These are phyloP conservation scores for Panicum hallii DNA, from an alignment of 202 grass and related monocot genomes.

Conservation along the genomic window DNA sequence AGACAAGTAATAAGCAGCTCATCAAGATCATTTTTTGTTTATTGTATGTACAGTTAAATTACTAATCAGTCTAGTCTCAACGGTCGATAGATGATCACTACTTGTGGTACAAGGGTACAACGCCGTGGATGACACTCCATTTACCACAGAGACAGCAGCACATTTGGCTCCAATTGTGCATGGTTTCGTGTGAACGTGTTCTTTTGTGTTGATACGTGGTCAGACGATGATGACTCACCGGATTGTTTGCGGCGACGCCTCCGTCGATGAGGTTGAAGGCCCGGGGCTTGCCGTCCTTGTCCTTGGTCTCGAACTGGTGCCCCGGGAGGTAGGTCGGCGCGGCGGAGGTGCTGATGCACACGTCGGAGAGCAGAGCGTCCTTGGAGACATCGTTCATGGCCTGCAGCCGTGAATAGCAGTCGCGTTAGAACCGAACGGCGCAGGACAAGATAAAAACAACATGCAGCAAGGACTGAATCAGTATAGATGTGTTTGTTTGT, in stretches of 20 bases:
- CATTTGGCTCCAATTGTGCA: too few relatives aligned
- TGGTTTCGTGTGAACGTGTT: not conserved
- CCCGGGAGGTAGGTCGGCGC: constrained; percentile 71
- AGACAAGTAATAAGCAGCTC: too few relatives aligned
- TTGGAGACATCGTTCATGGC: constrained; percentile 36
- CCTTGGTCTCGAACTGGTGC: constrained; percentile 53
- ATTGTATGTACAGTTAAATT: too few relatives aligned
- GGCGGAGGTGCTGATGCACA: constrained; percentile 75
- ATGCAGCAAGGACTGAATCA: not conserved
- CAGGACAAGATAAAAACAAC: not conserved
- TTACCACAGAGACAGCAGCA: not conserved
- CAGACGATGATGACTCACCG: not conserved
- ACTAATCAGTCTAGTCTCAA: not conserved
- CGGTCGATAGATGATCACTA: not conserved
- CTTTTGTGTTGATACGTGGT: not conserved
- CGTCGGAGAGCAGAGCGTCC: constrained; percentile 65
- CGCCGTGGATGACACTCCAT: not conserved
- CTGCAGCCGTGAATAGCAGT: not conserved
- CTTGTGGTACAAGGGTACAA: not conserved
- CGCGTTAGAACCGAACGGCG: not conserved
- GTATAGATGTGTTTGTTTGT: not conserved
- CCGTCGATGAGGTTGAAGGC: constrained; percentile 74
- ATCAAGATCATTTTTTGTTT: too few relatives aligned
- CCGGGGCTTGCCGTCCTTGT: constrained; percentile 42
- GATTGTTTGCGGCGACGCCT: constrained; percentile 73